Evolutionary conservation across 345 rosid species (phyloP).

Genomic region (Pugionium cornutum): DNA sequence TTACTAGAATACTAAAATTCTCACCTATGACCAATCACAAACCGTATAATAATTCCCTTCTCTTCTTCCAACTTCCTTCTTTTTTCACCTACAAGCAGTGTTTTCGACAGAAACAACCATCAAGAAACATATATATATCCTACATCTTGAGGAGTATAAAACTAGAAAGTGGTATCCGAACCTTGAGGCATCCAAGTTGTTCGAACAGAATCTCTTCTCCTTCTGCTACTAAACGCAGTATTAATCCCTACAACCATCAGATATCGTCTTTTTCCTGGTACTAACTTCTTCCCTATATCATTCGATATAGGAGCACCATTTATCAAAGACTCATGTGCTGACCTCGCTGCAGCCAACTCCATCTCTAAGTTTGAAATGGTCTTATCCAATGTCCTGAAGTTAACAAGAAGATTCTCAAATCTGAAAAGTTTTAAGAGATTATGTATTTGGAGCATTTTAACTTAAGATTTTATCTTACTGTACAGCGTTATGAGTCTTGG

Average conservation of each 20-base stretch:
- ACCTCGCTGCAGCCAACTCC: constrained; percentile 95
- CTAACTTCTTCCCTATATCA: constrained; percentile 48
- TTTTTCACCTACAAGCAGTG: constrained; percentile 59
- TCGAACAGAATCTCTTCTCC: constrained; percentile 91
- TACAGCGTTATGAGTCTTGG: constrained; percentile 75
- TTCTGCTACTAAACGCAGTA: constrained; percentile 94
- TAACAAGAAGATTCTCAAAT: constrained; percentile 10
- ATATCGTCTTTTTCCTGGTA: constrained; percentile 55
- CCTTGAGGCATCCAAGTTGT: constrained; percentile 99
- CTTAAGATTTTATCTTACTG: constrained; percentile 53
- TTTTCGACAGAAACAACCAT: constrained; percentile 5
- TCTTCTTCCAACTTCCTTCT: constrained; percentile 61
- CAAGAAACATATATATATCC: neutral
- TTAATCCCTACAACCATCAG: constrained; percentile 92
- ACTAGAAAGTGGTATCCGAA: constrained; percentile 30
- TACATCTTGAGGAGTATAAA: constrained; percentile 1
- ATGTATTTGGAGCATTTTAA: neutral
- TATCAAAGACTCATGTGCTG: constrained; percentile 72
- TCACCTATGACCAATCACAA: constrained; percentile 83
- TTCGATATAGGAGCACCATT: constrained; percentile 70
- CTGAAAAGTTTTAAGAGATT: constrained; percentile 5
- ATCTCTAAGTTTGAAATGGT: constrained; percentile 91
- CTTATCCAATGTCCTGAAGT: constrained; percentile 78
- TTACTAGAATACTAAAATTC: constrained; percentile 17
- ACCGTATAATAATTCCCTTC: constrained; percentile 62